Conservation (phyloP, 148 eudicot genomes). For the Fagopyrum tataricum region DNA sequence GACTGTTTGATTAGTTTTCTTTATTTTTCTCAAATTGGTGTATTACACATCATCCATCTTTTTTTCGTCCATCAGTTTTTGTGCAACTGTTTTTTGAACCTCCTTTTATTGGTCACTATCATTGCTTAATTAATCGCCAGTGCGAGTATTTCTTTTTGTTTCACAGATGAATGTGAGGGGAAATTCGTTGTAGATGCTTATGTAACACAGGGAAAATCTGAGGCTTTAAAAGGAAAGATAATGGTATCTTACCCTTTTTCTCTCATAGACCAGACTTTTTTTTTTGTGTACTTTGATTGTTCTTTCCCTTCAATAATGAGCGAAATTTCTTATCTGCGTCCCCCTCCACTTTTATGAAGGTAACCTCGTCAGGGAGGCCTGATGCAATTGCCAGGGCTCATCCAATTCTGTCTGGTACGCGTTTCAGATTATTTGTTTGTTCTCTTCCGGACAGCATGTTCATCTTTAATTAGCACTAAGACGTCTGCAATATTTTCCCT, state of each 20-base stretch:
- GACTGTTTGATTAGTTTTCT: neutral
- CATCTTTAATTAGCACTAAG: neutral
- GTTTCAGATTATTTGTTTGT: neutral
- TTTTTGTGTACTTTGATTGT: neutral
- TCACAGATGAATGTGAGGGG: conserved; percentile 49
- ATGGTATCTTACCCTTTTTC: conserved; percentile 43
- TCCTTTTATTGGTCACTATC: neutral
- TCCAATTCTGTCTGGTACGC: conserved; percentile 68
- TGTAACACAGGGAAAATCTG: conserved; percentile 47
- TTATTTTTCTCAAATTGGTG: neutral
- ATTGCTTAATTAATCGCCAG: neutral
- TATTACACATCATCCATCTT: conserved; percentile 5
- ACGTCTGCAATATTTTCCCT: conserved; percentile 16
- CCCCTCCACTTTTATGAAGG: conserved; percentile 28
- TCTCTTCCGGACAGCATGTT: conserved; percentile 8
- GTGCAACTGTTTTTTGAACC: neutral
- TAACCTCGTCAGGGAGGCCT: conserved; percentile 64
- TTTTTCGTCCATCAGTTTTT: neutral
- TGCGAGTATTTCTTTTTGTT: neutral
- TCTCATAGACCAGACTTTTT: neutral
- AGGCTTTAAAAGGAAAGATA: conserved; percentile 46
- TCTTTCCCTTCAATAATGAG: neutral
- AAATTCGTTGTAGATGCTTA: conserved; percentile 54
- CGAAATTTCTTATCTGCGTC: neutral
- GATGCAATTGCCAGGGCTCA: conserved; percentile 50